Evolutionary conservation across 495 filamentous ascomycete species (phyloP).

Genomic region (Sordaria brevicollis): DNA sequence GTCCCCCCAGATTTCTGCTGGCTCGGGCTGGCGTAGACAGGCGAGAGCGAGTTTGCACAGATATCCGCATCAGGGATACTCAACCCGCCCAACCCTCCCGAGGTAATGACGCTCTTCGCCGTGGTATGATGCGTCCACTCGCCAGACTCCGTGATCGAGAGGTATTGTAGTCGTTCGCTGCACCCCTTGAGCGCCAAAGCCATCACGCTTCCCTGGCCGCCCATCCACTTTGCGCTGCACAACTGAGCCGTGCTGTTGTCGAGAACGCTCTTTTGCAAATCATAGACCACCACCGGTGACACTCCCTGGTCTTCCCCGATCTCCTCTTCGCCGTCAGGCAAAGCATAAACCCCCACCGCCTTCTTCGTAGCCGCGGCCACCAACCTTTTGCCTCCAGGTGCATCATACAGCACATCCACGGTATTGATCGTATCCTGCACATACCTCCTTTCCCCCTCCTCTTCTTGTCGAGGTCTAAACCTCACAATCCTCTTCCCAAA

Average conservation of each 20-base stretch:
- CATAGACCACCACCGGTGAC: constrained; percentile 7
- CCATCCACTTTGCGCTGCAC: constrained; percentile 28
- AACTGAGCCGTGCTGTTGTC: constrained; percentile 5
- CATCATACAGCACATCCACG: constrained; percentile 18
- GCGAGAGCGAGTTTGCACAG: constrained; percentile 26
- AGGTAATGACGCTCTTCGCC: constrained; percentile 9
- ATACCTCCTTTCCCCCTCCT: neutral
- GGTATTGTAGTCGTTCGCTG: constrained; percentile 26
- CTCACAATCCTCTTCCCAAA: constrained; percentile 23
- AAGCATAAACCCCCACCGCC: constrained; percentile 19
- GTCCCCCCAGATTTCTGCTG: constrained; percentile 12
- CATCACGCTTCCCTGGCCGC: constrained; percentile 17
- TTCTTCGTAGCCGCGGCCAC: constrained; percentile 20
- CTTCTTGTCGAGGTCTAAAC: constrained; percentile 9
- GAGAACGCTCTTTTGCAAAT: constrained; percentile 6
- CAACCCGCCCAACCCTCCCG: neutral
- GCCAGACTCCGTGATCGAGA: constrained; percentile 28
- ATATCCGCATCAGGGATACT: constrained; percentile 8
- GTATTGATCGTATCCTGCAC: constrained; percentile 23
- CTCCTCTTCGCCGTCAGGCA: neutral
- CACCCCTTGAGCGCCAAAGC: constrained; percentile 26
- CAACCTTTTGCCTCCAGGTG: neutral
- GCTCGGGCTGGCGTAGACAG: constrained; percentile 19
- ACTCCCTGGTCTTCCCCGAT: constrained; percentile 1
- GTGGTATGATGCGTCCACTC: constrained; percentile 18